Evolutionary conservation across 106 monocot genomes (phyloP).

Genomic region (Dendrobium officinale): DNA sequence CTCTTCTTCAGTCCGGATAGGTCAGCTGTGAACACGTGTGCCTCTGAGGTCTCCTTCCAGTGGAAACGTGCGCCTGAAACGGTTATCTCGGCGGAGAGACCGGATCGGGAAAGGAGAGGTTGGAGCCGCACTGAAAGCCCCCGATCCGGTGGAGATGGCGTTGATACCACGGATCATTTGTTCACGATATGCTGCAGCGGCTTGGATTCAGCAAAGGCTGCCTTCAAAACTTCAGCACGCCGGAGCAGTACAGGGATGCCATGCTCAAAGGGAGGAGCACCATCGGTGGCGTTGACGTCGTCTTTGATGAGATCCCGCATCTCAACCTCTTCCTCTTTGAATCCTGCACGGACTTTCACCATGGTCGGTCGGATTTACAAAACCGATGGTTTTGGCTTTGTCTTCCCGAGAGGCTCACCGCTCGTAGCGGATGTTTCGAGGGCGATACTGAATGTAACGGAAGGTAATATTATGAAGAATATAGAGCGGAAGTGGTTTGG

Average conservation of each 20-base stretch:
- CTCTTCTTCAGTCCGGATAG: too few relatives aligned
- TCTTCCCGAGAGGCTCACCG: slow-evolving; percentile 53
- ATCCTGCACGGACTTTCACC: slow-evolving; percentile 1
- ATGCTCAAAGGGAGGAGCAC: slow-evolving; percentile 19
- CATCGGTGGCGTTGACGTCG: slow-evolving; percentile 18
- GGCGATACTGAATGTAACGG: slow-evolving; percentile 50
- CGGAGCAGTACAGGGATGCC: slow-evolving; percentile 21
- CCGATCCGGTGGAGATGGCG: too few relatives aligned
- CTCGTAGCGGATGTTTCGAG: slow-evolving; percentile 51
- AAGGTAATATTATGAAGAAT: slow-evolving; percentile 32
- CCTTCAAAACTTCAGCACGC: slow-evolving; percentile 11
- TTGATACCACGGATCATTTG: slow-evolving; percentile 37
- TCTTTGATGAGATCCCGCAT: slow-evolving; percentile 20
- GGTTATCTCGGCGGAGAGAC: too few relatives aligned
- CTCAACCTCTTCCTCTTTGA: slow-evolving; percentile 17
- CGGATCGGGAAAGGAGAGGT: too few relatives aligned
- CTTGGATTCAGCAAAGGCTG: slow-evolving; percentile 3
- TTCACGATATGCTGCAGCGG: slow-evolving; percentile 4
- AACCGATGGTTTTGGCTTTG: slow-evolving; percentile 23
- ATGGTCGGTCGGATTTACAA: slow-evolving; percentile 18
- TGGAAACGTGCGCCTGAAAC: too few relatives aligned
- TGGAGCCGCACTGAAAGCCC: too few relatives aligned
- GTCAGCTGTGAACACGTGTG: too few relatives aligned
- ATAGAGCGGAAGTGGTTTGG: slow-evolving; percentile 70
- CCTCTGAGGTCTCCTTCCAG: too few relatives aligned